Percentiles rank a stretch among this genome's conserved stretches.
Evolutionary conservation across 345 rosid genomes (phyloP).

Genomic region (Arabis alpina): DNA sequence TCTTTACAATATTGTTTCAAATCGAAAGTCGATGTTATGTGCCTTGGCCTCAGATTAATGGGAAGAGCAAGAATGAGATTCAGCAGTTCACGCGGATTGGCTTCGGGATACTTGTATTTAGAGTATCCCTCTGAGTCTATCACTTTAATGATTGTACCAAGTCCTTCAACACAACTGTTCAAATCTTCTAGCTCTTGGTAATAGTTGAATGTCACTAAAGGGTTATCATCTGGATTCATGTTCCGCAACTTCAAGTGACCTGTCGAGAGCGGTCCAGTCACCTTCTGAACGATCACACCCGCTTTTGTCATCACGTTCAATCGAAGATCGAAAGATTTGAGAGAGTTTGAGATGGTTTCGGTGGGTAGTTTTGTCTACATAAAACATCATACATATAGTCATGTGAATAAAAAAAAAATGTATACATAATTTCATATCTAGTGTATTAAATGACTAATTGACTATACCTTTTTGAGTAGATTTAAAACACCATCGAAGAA

Average conservation of each 20-base stretch:
- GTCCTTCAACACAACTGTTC: slow-evolving; percentile 56
- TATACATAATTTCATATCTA: not conserved
- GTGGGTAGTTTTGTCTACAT: slow-evolving; percentile 17
- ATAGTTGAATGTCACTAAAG: slow-evolving; percentile 68
- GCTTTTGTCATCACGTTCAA: slow-evolving; percentile 46
- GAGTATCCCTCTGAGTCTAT: slow-evolving; percentile 52
- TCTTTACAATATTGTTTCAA: slow-evolving; percentile 64
- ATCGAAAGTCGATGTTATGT: slow-evolving; percentile 43
- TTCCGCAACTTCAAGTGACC: slow-evolving; percentile 60
- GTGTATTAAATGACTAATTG: not conserved
- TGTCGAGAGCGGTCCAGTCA: slow-evolving; percentile 54
- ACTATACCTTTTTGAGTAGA: slow-evolving; percentile 50
- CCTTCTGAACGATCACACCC: slow-evolving; percentile 58
- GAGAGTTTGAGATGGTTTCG: slow-evolving; percentile 34
- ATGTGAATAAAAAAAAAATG: not conserved
- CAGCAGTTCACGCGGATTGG: slow-evolving; percentile 45
- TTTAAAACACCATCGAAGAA: slow-evolving; percentile 36
- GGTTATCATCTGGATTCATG: slow-evolving; percentile 56
- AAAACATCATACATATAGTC: not conserved
- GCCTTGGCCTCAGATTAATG: slow-evolving; percentile 61
- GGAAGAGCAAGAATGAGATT: slow-evolving; percentile 49
- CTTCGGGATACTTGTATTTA: slow-evolving; percentile 47
- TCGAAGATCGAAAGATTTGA: slow-evolving; percentile 40
- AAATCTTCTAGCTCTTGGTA: slow-evolving; percentile 64
- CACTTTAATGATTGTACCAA: slow-evolving; percentile 51